Base-by-base conservation (phyloP, 306 rosid species). In the Lotus japonicus region DNA sequence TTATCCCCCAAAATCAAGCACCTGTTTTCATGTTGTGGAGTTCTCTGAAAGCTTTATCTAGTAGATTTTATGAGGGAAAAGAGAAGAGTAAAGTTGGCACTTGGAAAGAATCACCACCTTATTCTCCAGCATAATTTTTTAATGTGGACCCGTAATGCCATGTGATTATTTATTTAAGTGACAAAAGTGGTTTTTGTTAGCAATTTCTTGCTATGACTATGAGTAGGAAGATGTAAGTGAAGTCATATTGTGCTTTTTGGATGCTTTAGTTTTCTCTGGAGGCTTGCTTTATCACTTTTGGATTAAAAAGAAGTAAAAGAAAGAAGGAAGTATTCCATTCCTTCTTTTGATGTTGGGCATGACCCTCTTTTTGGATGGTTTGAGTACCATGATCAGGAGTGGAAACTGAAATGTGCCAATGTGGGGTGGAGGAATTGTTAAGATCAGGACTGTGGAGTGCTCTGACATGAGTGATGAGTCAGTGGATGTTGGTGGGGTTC, bases 381-480 rank as follows among this genome's bases (percentile, higher is more conserved):
- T 51, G 41, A 50, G 44, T 59, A n/a, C 16, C 39, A 39, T 61
- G 41, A 51, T 63, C 62, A 51, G n/a, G 44, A 35, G 66, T 49
- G 61, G 68, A 66, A 58, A 66, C 41, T 46, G 46, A 56, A 66
- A 60, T 73, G 83, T 53, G 72, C 41, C 49, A 66, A 60, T 73
- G 83, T 53, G 72, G 68, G 61, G 76, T 63, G 83, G 61, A 54
- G 12, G 38, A 35, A 44, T 73, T 73, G 36, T 50, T 80, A 57
- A 49, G 78, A 52, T 35, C 31, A 64, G 41, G 65, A 74, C 43
- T 61, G n/a, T 3, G 45, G 31, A 56, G 66, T 53, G 43, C 14
- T 57, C 45, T 26, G 31, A 52, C 71, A 61, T 31, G 36, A 31
- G 36, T 35, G 46, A 73, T 73, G 71, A 53, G 18, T 43, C 3